A percentile compares a stretch with the other conserved stretches of the same genome.
Conservation (phyloP, 192 early-diverging fungal genomes). For the Geranomyces variabilis region DNA sequence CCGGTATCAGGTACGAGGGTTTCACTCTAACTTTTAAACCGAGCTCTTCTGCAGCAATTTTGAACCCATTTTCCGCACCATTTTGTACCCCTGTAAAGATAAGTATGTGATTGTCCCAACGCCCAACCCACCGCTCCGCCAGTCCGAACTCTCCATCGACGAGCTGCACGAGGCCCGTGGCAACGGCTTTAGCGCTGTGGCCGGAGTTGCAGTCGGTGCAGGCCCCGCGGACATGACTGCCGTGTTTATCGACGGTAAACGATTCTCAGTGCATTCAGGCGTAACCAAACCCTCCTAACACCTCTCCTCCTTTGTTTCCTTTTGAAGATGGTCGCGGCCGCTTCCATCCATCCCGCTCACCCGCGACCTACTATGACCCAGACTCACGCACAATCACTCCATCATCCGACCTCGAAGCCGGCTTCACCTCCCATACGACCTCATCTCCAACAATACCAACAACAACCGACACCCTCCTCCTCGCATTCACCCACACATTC, state of each 20-base stretch:
- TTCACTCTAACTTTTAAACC: too few relatives aligned
- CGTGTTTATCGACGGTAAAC: conserved; percentile 11
- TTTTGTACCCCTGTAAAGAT: neutral
- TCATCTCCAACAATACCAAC: neutral
- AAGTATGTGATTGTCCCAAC: conserved; percentile 1
- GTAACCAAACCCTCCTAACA: neutral
- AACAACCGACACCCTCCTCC: neutral
- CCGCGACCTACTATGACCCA: neutral
- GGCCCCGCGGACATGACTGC: neutral
- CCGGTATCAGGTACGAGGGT: neutral
- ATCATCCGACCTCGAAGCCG: neutral
- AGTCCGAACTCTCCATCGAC: neutral
- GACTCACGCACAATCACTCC: neutral
- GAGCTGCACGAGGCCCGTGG: neutral
- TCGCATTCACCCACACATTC: too few relatives aligned
- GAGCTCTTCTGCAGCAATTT: neutral
- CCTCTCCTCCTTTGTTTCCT: neutral
- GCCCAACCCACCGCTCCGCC: too few relatives aligned
- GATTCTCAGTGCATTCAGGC: neutral
- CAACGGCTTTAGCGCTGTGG: neutral
- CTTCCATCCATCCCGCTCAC: neutral
- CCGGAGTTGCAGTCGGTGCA: neutral
- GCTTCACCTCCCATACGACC: neutral
- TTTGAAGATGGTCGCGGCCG: neutral
- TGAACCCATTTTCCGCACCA: neutral